Conservation (phyloP, 805 yeast species). For the Danielozyma ontarioensis region DNA sequence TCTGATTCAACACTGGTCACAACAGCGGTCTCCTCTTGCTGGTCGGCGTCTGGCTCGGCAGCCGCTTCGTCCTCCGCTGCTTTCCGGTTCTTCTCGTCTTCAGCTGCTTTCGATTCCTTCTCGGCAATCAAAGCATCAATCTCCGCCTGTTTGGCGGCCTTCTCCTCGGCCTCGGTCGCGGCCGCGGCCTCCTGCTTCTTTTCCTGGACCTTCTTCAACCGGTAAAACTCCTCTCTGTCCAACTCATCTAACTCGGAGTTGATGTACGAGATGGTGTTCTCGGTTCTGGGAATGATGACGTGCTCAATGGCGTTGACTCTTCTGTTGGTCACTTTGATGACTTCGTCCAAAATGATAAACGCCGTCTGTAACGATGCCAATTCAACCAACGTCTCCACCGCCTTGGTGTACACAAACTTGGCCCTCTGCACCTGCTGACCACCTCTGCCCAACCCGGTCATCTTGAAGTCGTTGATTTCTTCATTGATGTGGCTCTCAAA, state of each 20-base stretch:
- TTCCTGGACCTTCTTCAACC: constrained; percentile 93
- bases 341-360: constrained; percentile 93
- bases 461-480: constrained; percentile 84
- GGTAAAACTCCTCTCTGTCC: constrained; percentile 96
- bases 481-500: constrained; percentile 83
- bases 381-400: constrained; percentile 95
- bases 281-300: constrained; percentile 95
- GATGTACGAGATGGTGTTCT: constrained; percentile 86
- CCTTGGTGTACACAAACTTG: constrained; percentile 85
- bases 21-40: constrained; percentile 6
- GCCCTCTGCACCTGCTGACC: constrained; percentile 98
- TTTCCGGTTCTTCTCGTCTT: constrained; percentile 8
- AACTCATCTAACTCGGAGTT: constrained; percentile 95
- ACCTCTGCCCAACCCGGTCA: constrained; percentile 97
- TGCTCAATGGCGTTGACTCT: constrained; percentile 99
- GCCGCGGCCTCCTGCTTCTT: constrained; percentile 83
- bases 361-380: constrained; percentile 96
- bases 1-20: constrained; percentile 15
- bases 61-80: constrained; percentile 19
- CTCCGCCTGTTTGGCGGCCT: constrained; percentile 8
- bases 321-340: constrained; percentile 94
- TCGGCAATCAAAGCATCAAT: too few species aligned
- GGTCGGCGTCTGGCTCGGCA: constrained; percentile 10
- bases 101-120: constrained; percentile 15
- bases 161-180: constrained; percentile 53